A percentile compares a stretch with the other conserved stretches of the same genome.
phyloP scores from a whole-genome alignment of 352 stramenopile species.

The Globisporangium megalacanthum region DNA sequence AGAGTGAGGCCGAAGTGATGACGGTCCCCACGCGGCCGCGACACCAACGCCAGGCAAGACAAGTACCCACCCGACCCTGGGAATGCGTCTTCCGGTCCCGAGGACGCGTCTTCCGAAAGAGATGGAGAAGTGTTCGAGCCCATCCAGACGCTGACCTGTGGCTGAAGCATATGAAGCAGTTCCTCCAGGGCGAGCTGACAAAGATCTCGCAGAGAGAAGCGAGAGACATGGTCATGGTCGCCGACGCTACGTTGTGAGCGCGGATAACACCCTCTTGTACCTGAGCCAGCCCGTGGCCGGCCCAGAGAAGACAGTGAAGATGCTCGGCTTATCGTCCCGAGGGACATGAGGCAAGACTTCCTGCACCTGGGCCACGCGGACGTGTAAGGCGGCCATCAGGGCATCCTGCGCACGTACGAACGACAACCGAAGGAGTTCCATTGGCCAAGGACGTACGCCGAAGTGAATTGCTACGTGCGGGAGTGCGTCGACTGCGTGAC shows the following conservation, averaged over 20 bases:
- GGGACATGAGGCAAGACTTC: neutral
- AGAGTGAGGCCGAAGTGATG: too few relatives aligned
- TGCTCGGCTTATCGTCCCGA: neutral
- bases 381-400: neutral
- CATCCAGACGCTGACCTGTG: neutral
- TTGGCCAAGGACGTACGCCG: slow-evolving; percentile 4
- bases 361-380: neutral
- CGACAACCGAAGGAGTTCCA: neutral
- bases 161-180: neutral
- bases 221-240: neutral
- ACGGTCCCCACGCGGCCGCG: too few relatives aligned
- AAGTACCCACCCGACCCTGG: too few relatives aligned
- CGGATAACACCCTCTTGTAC: neutral
- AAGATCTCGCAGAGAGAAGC: neutral
- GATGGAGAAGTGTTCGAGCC: too few relatives aligned
- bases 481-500: slow-evolving; percentile 5
- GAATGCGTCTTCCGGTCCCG: too few relatives aligned
- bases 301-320: neutral
- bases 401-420: neutral
- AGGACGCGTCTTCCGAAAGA: too few relatives aligned
- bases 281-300: neutral
- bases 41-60: too few relatives aligned
- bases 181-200: neutral
- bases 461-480: neutral
- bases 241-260: neutral